Percentiles rank a stretch among this genome's conserved stretches.
Evolutionary conservation across 2,329 filamentous ascomycete genomes (phyloP).

Genomic region (Hyphodiscus sp.): DNA sequence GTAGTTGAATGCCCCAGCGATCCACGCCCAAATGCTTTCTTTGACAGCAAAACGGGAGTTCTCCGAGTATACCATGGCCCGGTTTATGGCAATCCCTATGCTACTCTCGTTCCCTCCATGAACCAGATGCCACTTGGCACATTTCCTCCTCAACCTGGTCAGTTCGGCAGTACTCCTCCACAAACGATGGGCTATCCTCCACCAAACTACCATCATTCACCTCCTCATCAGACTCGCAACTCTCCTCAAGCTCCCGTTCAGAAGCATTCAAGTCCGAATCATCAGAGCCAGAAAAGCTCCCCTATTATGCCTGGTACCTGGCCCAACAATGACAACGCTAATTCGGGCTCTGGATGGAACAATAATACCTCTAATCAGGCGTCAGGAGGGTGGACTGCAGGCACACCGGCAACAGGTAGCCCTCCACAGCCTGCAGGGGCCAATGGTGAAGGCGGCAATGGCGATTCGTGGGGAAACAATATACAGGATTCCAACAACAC

Average conservation of each 20-base stretch:
- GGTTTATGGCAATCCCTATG: conserved; percentile 45
- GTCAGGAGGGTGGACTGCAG: no score
- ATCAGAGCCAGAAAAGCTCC: background rate
- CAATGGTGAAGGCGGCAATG: no score
- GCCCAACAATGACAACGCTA: background rate
- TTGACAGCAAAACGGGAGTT: conserved; percentile 45
- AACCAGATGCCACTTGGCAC: conserved; percentile 35
- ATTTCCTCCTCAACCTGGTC: conserved; percentile 10
- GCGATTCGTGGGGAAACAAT: background rate
- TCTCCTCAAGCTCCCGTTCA: background rate
- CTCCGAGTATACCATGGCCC: conserved; percentile 53
- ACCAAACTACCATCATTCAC: background rate
- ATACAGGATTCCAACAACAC: background rate
- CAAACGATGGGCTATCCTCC: conserved; percentile 2
- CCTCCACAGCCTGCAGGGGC: no score
- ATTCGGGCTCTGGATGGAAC: background rate
- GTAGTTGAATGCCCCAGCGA: conserved; percentile 46
- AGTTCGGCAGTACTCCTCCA: conserved; percentile 29
- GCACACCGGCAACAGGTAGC: no score
- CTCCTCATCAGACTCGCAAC: background rate
- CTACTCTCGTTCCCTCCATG: conserved; percentile 39
- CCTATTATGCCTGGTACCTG: conserved; percentile 1
- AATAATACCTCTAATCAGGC: background rate
- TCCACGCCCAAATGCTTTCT: conserved; percentile 53
- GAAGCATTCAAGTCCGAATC: background rate